Percentiles rank a stretch among this genome's conserved stretches.
phyloP scores from a whole-genome alignment of 2,329 filamentous ascomycete genomes.

The Ophiostoma ulmi region DNA sequence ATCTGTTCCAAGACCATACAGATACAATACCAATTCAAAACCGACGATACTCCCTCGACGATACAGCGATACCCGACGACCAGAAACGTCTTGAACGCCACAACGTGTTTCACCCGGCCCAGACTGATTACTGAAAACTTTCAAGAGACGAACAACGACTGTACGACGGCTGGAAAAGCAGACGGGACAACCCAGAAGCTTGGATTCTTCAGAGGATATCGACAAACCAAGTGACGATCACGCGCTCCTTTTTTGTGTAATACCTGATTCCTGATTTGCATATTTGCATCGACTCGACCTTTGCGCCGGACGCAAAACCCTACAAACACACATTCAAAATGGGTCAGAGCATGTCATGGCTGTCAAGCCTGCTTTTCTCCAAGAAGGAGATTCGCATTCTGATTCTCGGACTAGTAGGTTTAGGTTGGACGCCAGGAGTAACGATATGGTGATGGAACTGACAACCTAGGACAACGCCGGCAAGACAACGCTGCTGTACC shows the following conservation, averaged over 20 bases:
- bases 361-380: conserved; percentile 70
- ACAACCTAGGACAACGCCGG: conserved; percentile 80
- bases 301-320: conserved; percentile 16
- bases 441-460: too few species aligned
- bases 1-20: neutral
- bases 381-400: conserved; percentile 98
- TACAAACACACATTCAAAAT: conserved; percentile 40
- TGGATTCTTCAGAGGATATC: neutral
- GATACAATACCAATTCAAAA: neutral
- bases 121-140: neutral
- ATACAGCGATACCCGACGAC: neutral
- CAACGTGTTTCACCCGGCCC: neutral
- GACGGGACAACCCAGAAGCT: neutral
- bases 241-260: too few species aligned
- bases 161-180: conserved; percentile 10
- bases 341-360: conserved; percentile 62
- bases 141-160: neutral
- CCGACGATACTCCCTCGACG: conserved; percentile 4
- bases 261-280: neutral
- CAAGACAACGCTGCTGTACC: conserved; percentile 94
- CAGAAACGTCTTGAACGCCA: neutral
- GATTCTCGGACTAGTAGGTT: conserved; percentile 77
- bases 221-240: neutral
- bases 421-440: too few species aligned
- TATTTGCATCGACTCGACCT: neutral